These are phyloP conservation scores for Penicillium antarcticum DNA, from an alignment of 495 filamentous ascomycete genomes.

Conservation along the genomic window DNA sequence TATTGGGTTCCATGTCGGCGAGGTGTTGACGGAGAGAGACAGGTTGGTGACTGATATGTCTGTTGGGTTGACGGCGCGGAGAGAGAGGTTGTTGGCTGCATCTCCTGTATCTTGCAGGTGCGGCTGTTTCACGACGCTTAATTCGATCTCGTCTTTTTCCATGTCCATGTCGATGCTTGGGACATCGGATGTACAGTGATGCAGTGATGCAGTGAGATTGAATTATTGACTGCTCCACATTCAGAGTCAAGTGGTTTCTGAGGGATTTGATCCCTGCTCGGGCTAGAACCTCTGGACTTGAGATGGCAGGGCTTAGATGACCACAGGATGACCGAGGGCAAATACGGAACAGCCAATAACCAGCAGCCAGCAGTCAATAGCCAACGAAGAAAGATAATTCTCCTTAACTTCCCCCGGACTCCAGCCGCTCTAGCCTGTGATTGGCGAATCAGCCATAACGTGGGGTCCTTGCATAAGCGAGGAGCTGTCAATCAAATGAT, in stretches of 20 bases:
- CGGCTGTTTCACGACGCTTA: constrained; percentile 8
- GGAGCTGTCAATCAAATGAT: background rate
- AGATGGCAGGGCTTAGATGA: background rate
- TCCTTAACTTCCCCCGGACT: background rate
- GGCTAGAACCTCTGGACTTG: background rate
- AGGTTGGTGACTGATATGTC: constrained; percentile 54
- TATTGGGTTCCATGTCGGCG: constrained; percentile 32
- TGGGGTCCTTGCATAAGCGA: constrained; percentile 5
- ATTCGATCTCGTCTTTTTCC: constrained; percentile 20
- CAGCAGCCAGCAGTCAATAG: background rate
- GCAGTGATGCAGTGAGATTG: background rate
- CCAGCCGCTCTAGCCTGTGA: background rate
- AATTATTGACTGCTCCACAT: no score
- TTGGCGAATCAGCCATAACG: constrained; percentile 2
- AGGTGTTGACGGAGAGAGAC: constrained; percentile 51
- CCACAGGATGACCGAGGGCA: background rate
- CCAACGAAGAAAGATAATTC: background rate
- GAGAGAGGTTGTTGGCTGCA: constrained; percentile 40
- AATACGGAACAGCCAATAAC: background rate
- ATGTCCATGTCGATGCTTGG: background rate
- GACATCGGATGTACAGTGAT: background rate
- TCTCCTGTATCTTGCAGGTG: constrained; percentile 9
- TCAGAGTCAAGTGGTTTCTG: background rate
- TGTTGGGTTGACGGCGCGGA: constrained; percentile 59
- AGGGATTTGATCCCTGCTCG: background rate